Percentiles rank a stretch among this genome's conserved stretches.
Conservation (phyloP, 495 filamentous ascomycete genomes). For the Filosporella fistucella region DNA sequence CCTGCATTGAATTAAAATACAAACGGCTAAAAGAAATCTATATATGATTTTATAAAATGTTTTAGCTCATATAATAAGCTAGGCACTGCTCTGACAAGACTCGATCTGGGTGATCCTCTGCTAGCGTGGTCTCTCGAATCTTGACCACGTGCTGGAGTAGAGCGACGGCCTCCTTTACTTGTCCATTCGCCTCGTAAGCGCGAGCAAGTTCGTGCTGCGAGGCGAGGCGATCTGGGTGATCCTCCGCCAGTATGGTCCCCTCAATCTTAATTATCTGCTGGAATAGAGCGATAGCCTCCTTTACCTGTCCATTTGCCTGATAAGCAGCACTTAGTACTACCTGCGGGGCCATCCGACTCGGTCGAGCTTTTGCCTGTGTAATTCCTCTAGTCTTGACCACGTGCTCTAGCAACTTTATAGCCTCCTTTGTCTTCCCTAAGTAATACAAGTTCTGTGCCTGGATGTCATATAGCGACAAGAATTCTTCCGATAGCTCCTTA, state of each 20-base stretch:
- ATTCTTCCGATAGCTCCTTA: slow-evolving; percentile 16
- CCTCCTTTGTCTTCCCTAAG: not conserved
- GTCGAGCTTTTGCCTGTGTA: too few species aligned
- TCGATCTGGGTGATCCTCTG: slow-evolving; percentile 8
- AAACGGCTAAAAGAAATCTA: too few species aligned
- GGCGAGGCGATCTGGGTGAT: slow-evolving; percentile 5
- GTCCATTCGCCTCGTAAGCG: slow-evolving; percentile 19
- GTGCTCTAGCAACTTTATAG: not conserved
- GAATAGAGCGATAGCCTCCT: slow-evolving; percentile 27
- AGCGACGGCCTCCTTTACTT: slow-evolving; percentile 25
- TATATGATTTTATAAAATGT: too few species aligned
- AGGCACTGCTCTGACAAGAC: too few species aligned
- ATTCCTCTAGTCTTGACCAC: not conserved
- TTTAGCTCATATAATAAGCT: too few species aligned
- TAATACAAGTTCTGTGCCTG: slow-evolving; percentile 14
- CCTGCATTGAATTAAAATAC: too few species aligned
- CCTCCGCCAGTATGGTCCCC: slow-evolving; percentile 7
- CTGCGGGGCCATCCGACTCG: too few species aligned
- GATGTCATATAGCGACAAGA: slow-evolving; percentile 19
- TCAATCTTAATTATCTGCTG: slow-evolving; percentile 30
- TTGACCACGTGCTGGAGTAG: slow-evolving; percentile 33
- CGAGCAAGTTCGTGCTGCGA: slow-evolving; percentile 10
- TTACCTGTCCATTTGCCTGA: too few species aligned
- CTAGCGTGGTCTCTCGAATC: slow-evolving; percentile 14
- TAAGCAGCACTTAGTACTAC: too few species aligned